phyloP scores from a whole-genome alignment of 2,329 filamentous ascomycete species.

The Fusarium pilosicola region DNA sequence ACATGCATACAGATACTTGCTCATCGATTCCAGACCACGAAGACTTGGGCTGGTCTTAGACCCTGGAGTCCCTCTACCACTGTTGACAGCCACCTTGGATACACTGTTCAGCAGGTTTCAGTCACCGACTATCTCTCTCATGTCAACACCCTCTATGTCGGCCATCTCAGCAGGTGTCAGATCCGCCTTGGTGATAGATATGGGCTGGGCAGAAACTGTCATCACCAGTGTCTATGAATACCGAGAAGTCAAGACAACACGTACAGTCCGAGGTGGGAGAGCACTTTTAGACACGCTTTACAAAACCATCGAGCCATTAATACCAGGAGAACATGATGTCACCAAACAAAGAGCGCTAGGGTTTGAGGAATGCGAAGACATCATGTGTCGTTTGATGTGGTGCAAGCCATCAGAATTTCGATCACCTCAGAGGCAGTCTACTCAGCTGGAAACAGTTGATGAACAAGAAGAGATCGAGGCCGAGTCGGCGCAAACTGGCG shows the following conservation, averaged over 20 bases:
- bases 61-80: conserved; percentile 77
- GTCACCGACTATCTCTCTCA: conserved; percentile 80
- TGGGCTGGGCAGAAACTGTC: conserved; percentile 92
- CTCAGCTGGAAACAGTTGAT: conserved; percentile 59
- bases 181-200: conserved; percentile 86
- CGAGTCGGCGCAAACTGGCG: conserved; percentile 40
- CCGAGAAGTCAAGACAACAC: conserved; percentile 76
- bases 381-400: conserved; percentile 81
- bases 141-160: conserved; percentile 80
- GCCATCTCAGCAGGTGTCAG: conserved; percentile 83
- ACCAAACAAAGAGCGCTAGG: conserved; percentile 57
- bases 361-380: conserved; percentile 85
- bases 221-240: conserved; percentile 92
- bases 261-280: conserved; percentile 80
- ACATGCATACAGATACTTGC: conserved; percentile 60
- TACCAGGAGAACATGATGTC: conserved; percentile 46
- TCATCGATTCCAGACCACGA: conserved; percentile 80
- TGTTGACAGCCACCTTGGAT: conserved; percentile 79
- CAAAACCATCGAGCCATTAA: conserved; percentile 61
- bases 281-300: conserved; percentile 76
- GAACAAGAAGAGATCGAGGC: conserved; percentile 66
- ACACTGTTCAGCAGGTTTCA: conserved; percentile 85
- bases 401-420: conserved; percentile 60
- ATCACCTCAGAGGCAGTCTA: conserved; percentile 51
- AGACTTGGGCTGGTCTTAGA: conserved; percentile 81